phyloP scores from a whole-genome alignment of 2,329 filamentous ascomycete species.

The Ophiostoma sp. region DNA sequence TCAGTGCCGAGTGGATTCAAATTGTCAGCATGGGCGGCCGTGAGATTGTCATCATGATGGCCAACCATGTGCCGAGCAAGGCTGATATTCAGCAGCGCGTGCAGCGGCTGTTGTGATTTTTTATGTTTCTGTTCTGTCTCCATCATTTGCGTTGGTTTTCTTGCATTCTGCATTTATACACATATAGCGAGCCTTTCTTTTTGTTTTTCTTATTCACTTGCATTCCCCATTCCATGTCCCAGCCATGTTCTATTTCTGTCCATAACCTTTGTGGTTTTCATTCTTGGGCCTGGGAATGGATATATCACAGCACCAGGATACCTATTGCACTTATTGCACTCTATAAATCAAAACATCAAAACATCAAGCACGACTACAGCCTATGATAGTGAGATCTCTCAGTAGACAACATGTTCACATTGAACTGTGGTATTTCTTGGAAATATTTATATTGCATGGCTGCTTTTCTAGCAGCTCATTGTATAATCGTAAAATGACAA shows the following conservation, averaged over 20 bases:
- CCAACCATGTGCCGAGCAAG: conserved; percentile 36
- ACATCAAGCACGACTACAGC: not conserved
- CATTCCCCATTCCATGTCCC: not conserved
- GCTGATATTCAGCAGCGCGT: conserved; percentile 35
- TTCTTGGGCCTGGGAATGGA: not conserved
- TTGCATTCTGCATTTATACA: conserved; percentile 8
- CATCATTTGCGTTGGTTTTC: not conserved
- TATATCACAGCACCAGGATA: conserved; percentile 18
- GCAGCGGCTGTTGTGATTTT: conserved; percentile 16
- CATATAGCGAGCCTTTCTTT: conserved; percentile 1
- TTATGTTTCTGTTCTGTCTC: not conserved
- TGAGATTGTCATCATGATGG: conserved; percentile 55
- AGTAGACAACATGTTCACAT: not conserved
- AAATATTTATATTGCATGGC: not conserved
- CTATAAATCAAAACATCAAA: not conserved
- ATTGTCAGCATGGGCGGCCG: conserved; percentile 48
- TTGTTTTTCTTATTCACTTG: not conserved
- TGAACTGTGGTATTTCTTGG: not conserved
- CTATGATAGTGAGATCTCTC: not conserved
- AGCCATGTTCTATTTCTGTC: conserved; percentile 1
- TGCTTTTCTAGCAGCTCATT: conserved; percentile 2
- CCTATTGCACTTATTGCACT: conserved; percentile 14
- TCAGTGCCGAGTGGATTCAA: conserved; percentile 53
- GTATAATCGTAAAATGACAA: not conserved
- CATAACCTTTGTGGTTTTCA: not conserved